phyloP scores from a whole-genome alignment of 257 asterid species.

The Echites panduratus region DNA sequence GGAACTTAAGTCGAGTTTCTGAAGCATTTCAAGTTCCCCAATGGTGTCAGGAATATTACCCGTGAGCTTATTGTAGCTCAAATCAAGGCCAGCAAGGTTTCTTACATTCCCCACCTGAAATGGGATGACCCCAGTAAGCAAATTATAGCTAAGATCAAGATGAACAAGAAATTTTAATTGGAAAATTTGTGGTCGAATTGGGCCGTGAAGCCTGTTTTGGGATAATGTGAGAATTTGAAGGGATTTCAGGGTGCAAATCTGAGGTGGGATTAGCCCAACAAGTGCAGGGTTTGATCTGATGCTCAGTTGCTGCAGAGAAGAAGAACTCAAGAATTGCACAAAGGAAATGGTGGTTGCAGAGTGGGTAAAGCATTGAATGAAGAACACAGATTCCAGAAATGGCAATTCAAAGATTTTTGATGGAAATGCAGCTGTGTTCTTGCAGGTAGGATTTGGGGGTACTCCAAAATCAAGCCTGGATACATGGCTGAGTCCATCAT shows the following conservation, averaged over 20 bases:
- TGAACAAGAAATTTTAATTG: constrained; percentile 45
- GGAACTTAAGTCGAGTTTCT: constrained; percentile 78
- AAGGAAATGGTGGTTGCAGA: constrained; percentile 30
- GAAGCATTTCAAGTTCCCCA: constrained; percentile 46
- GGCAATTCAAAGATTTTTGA: constrained; percentile 56
- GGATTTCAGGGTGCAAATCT: constrained; percentile 45
- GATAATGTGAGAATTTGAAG: constrained; percentile 78
- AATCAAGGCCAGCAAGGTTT: constrained; percentile 57
- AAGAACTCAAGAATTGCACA: constrained; percentile 24
- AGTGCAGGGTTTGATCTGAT: constrained; percentile 61
- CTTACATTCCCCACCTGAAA: constrained; percentile 35
- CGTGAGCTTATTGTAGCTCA: constrained; percentile 57
- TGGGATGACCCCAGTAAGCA: constrained; percentile 49
- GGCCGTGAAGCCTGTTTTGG: constrained; percentile 55
- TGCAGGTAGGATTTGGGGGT: constrained; percentile 74
- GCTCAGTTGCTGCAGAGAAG: constrained; percentile 61
- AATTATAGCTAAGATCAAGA: constrained; percentile 76
- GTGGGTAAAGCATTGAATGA: constrained; percentile 55
- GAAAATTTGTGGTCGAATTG: constrained; percentile 46
- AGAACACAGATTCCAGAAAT: constrained; percentile 63
- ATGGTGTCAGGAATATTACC: constrained; percentile 45
- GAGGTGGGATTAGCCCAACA: constrained; percentile 64
- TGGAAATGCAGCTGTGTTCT: constrained; percentile 60
- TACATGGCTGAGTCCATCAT: constrained; percentile 41
- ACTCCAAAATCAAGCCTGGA: constrained; percentile 70